A percentile compares a stretch with the other conserved stretches of the same genome.
These are phyloP conservation scores for Diaporthe citrichinensis DNA, from an alignment of 2,329 filamentous ascomycete genomes.

Conservation along the genomic window DNA sequence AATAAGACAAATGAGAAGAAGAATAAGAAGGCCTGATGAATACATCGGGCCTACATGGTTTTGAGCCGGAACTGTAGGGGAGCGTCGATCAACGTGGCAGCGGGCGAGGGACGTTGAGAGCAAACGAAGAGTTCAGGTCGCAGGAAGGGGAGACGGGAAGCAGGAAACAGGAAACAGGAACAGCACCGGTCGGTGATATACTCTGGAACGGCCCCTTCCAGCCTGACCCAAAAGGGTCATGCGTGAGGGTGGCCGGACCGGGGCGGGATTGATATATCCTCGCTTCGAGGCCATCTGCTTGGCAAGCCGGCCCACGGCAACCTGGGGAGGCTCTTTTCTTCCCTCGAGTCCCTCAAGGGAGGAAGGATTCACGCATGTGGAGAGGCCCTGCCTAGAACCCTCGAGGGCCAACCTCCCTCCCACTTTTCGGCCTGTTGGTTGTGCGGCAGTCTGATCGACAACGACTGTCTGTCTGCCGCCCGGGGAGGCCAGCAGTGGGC, in stretches of 20 bases:
- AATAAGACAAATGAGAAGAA: constrained; percentile 34
- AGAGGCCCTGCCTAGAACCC: constrained; percentile 28
- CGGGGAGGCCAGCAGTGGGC: background rate
- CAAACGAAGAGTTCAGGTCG: constrained; percentile 10
- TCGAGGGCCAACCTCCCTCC: background rate
- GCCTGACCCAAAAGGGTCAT: constrained; percentile 28
- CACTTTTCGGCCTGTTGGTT: background rate
- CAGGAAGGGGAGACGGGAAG: constrained; percentile 26
- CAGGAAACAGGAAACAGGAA: constrained; percentile 23
- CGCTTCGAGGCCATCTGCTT: constrained; percentile 24
- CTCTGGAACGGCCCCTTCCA: constrained; percentile 33
- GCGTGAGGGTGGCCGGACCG: constrained; percentile 34
- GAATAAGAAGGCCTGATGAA: constrained; percentile 32
- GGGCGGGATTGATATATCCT: constrained; percentile 37
- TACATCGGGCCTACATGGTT: constrained; percentile 41
- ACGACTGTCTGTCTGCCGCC: background rate
- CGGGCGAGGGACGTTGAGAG: constrained; percentile 24
- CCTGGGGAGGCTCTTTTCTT: constrained; percentile 5
- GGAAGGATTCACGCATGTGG: constrained; percentile 15
- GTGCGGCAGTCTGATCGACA: constrained; percentile 4
- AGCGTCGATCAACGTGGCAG: constrained; percentile 35
- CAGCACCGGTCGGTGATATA: constrained; percentile 30
- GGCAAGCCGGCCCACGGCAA: background rate
- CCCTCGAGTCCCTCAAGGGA: background rate
- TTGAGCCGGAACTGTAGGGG: constrained; percentile 16